Evolutionary conservation across 2,329 filamentous ascomycete genomes (phyloP), one percentile per base, ranked within the genome.

Genomic region (Ascochyta rabiei): DNA sequence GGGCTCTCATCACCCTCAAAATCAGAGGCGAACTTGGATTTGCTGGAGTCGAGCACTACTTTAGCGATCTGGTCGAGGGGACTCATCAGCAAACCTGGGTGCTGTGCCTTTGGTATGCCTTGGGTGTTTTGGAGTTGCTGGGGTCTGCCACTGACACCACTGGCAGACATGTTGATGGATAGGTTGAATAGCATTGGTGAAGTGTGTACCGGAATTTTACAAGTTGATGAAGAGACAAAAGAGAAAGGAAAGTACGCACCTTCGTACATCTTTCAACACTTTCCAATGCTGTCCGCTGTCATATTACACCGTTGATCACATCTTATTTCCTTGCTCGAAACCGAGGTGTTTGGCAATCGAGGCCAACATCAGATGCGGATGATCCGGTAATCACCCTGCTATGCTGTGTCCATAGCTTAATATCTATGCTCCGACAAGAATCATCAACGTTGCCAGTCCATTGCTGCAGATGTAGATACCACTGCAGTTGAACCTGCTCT

Each of bases 21-120:
- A 19, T 46, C 58, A 28, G 48, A 61, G 18, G 56, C 48, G 31
- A 38, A 45, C 10, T 71, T 65, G 30, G 77, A 49, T 18, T 45
- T 23, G 26, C 71, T 45, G 4, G 39, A 44, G 4, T 54, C 45
- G 16, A 54, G 40, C 3, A 54, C 51, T 54, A 28, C 4, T n/a
- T 44, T 9, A 53, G 16, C 18, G 12, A 6, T 19, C 19, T 5
- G 21, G 15, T 38, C 19, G 18, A 6, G 15, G 10, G 39, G 7
- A 4, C 4, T 15, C 8, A 12, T 16, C 3, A 63, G 68, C 79
- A 82, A 53, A 82, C 83, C 78, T 86, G 86, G 79, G 86, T 83
- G 71, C 83, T 83, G 55, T 80, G 81, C 67, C 82, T 59, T 77
- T 86, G 86, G 5, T 82, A 81, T 71, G 84, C 82, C 0, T 82